A percentile compares a stretch with the other conserved stretches of the same genome.
phyloP scores from a whole-genome alignment of 179 eudicot genomes.

The Gypsophila paniculata region DNA sequence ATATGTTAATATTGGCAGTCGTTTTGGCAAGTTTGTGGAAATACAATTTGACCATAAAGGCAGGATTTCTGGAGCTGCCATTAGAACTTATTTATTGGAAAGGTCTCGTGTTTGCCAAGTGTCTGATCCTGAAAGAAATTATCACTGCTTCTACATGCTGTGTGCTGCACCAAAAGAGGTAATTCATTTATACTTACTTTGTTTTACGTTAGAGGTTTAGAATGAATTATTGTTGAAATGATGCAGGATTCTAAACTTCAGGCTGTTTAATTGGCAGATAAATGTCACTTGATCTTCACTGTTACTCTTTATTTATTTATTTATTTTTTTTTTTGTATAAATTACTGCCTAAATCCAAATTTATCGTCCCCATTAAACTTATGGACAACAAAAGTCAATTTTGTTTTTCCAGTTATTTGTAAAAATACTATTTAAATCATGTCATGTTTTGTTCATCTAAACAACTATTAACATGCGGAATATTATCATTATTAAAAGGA shows the following conservation, averaged over 20 bases:
- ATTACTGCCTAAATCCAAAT: neutral
- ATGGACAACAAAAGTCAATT: no score
- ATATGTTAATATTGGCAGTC: conserved; percentile 46
- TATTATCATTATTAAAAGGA: no score
- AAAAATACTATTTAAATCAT: no score
- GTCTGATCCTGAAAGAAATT: conserved; percentile 94
- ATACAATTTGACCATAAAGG: conserved; percentile 70
- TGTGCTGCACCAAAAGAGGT: conserved; percentile 95
- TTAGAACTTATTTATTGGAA: conserved; percentile 86
- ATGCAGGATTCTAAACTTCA: neutral
- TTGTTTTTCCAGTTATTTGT: no score
- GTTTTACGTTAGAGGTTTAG: neutral
- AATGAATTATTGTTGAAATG: neutral
- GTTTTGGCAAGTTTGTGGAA: conserved; percentile 96
- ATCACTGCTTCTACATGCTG: conserved; percentile 95
- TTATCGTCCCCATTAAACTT: no score
- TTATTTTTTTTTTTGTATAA: neutral
- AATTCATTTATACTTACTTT: conserved; percentile 10
- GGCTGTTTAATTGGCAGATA: neutral
- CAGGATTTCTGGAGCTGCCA: conserved; percentile 93
- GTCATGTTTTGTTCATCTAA: no score
- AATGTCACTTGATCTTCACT: neutral
- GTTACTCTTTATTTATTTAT: neutral
- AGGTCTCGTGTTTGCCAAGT: conserved; percentile 94
- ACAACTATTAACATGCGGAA: no score